Base-by-base conservation (phyloP, 345 rosid genomes). In the Geranium brycei region DNA sequence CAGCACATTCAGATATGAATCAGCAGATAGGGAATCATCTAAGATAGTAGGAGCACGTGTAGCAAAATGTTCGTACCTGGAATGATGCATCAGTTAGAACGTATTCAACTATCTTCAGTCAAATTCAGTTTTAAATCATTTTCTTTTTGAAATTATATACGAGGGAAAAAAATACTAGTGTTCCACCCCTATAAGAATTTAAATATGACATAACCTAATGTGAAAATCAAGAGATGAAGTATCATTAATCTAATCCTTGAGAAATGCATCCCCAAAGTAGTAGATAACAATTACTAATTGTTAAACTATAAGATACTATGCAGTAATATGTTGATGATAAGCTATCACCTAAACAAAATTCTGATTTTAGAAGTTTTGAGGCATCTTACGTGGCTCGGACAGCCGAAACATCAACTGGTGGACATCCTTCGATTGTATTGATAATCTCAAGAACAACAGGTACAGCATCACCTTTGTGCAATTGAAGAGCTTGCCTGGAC, bases 11-110 rank as follows among this genome's bases (percentile, higher is more conserved):
- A 89, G 87, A 76, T 92, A 92, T 62, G 98, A 92, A 83, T 92
- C 98, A 59, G 98, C 93, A 67, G 98, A 92, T 65, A 89, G 87
- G 32, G 97, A 89, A 75, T 92, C 98, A 58, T 89, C 96, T 89
- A 92, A 84, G 77, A 92, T 87, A 62, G 96, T 88, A 6, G 98
- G 98, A 51, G 98, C 96, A 69, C 95, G 89, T 78, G 76, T 89
- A 58, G 98, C 96, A 83, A 92, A 81, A 83, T 92, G 98, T 59
- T 87, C 98, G 75, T 87, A 89, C 95, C 98, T 89, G 80, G 70
- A 69, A 60, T 59, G 40, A 61, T 47, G 72, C 64, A 65, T 75
- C 41, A 76, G 59, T 58, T 63, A 68, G 61, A 66, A 59, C n/a
- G 23, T 47, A 18, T 51, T 31, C 61, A 35, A 35, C 41, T 35